These are phyloP conservation scores for Vanderwaltozyma verrucispora DNA, from an alignment of 805 yeast genomes.

Conservation along the genomic window DNA sequence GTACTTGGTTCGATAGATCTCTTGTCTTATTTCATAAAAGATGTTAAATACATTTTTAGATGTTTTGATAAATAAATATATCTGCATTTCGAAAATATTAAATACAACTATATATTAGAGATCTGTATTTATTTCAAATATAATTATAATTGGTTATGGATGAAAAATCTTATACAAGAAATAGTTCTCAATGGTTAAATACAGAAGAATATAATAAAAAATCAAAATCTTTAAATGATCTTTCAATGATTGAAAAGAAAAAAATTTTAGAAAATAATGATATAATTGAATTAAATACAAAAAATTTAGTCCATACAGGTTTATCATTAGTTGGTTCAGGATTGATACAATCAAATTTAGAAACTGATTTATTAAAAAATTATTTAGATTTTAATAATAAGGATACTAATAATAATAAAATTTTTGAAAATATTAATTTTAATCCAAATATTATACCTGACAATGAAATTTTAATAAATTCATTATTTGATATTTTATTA, in stretches of 20 bases:
- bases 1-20: too few relatives aligned
- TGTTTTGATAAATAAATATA: too few relatives aligned
- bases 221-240: background rate
- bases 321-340: slow-evolving; percentile 15
- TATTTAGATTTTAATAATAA: slow-evolving; percentile 3
- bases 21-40: too few relatives aligned
- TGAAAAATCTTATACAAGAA: too few relatives aligned
- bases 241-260: background rate
- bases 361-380: background rate
- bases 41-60: too few relatives aligned
- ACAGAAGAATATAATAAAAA: background rate
- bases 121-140: too few relatives aligned
- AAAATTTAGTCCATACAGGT: slow-evolving; percentile 10
- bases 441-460: slow-evolving; percentile 12
- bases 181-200: background rate
- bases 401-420: background rate
- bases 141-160: too few relatives aligned
- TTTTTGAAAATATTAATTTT: background rate
- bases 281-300: background rate
- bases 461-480: slow-evolving; percentile 12
- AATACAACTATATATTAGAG: too few relatives aligned
- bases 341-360: background rate
- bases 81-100: too few relatives aligned
- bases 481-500: slow-evolving; percentile 13
- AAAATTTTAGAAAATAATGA: background rate